Conservation (phyloP, 2,329 filamentous ascomycete species). For the Fusarium marasasianum region DNA sequence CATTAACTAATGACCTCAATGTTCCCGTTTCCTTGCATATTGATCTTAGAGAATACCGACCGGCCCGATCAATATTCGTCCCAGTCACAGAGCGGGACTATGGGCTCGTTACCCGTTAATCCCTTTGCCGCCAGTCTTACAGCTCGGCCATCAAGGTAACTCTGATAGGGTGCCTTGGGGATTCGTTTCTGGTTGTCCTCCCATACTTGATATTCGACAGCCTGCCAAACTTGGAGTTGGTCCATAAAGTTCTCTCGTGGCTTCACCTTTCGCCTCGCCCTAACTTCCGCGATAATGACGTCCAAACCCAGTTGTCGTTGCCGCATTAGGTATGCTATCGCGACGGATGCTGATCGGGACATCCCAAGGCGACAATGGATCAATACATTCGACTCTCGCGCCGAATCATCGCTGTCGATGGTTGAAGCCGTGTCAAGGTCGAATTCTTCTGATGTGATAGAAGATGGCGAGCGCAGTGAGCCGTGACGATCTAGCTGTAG, state of each 20-base stretch:
- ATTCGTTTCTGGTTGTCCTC: constrained; percentile 35
- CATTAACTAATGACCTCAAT: constrained; percentile 6
- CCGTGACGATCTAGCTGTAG: constrained; percentile 11
- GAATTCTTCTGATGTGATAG: not conserved
- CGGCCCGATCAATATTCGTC: constrained; percentile 3
- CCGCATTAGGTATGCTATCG: constrained; percentile 48
- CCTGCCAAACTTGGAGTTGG: constrained; percentile 48
- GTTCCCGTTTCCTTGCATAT: not conserved
- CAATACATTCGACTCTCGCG: constrained; percentile 35
- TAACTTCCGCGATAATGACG: constrained; percentile 31
- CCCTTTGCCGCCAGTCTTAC: constrained; percentile 31
- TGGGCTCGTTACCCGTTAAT: constrained; percentile 34
- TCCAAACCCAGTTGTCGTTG: constrained; percentile 27
- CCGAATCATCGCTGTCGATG: constrained; percentile 3
- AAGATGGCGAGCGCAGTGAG: not conserved
- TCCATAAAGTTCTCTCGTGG: constrained; percentile 45
- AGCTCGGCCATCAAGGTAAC: constrained; percentile 32
- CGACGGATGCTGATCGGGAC: constrained; percentile 45
- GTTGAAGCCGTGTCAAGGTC: constrained; percentile 1
- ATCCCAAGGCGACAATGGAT: constrained; percentile 49
- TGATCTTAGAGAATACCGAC: not conserved
- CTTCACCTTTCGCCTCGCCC: constrained; percentile 35
- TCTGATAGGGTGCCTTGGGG: constrained; percentile 42
- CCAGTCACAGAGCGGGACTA: constrained; percentile 17
- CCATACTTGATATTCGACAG: constrained; percentile 44